Evolutionary conservation across 2,329 filamentous ascomycete genomes (phyloP), one percentile per base, ranked within the genome.

Genomic region (Aspergillus pseudotamarii): DNA sequence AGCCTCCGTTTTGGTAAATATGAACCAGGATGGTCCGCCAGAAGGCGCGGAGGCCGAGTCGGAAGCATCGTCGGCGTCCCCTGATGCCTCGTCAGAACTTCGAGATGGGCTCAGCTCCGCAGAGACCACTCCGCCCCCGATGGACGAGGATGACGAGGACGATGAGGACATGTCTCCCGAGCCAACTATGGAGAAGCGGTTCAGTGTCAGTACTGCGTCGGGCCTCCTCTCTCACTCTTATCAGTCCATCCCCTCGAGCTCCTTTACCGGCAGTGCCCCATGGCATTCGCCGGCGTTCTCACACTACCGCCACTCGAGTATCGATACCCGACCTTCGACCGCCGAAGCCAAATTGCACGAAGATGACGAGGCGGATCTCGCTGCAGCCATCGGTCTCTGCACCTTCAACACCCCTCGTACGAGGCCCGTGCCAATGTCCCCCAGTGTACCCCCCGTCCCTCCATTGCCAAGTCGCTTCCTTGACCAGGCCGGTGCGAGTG

Each of bases 1-100:
- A 46, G 95, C 95, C 45, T 96, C 93, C n/a, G 95, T 98, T 58
- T 84, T 99, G 68, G 90, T 98, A 63, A 90, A 89, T 74, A 98
- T 99, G 94, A 97, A 88, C 73, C 76, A 81, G 62, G 85, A 90
- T 66, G 84, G 83, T 55, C 82, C 85, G 46, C 89, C 88, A 53
- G 88, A 88, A 72, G 87, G 89, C 62, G 89, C 87, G 23, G 85
- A 89, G 61, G 88, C 87, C 73, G 85, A 89, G 66, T 96, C 92
- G 78, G 93, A 97, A 74, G 84, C 89, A 59, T 94, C 93, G 41
- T 95, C 92, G 38, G 85, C 86, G 26, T 97, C 94, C 23, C 93
- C 94, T 3, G 89, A 89, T 26, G 91, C 91, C 23, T 96, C 93
- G 59, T 96, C 92, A 30, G 93, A 94, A 67, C 76, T 84, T 62